Evolutionary conservation across 2,329 filamentous ascomycete species (phyloP).

Genomic region (Claviceps sp.): DNA sequence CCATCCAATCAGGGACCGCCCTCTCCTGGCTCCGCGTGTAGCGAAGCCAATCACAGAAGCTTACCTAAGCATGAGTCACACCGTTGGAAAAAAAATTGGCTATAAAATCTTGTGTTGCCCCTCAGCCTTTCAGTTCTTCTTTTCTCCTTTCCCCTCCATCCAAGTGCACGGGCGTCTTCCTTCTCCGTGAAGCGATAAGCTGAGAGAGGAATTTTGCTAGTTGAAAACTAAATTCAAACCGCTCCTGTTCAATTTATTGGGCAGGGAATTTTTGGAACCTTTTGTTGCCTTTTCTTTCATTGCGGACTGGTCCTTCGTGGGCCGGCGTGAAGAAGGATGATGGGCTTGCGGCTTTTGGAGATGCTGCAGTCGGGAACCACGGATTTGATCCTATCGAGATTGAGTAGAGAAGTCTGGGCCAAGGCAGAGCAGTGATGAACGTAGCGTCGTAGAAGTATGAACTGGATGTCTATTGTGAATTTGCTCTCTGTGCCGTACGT

Average conservation of each 20-base stretch:
- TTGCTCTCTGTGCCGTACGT: too few relatives aligned
- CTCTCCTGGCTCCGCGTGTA: neutral
- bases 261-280: slow-evolving; percentile 60
- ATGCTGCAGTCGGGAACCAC: too few relatives aligned
- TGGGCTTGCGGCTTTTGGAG: neutral
- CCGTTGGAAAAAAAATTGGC: neutral
- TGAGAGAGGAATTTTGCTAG: slow-evolving; percentile 78
- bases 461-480: too few relatives aligned
- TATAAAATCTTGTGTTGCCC: slow-evolving; percentile 21
- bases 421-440: too few relatives aligned
- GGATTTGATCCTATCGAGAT: too few relatives aligned
- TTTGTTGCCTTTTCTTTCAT: slow-evolving; percentile 27
- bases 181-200: slow-evolving; percentile 48
- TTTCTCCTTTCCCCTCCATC: slow-evolving; percentile 36
- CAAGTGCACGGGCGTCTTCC: slow-evolving; percentile 56
- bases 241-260: slow-evolving; percentile 54
- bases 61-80: slow-evolving; percentile 6
- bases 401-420: too few relatives aligned
- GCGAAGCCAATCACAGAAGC: neutral
- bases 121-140: slow-evolving; percentile 17
- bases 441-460: too few relatives aligned
- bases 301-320: slow-evolving; percentile 20
- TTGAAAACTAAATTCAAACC: slow-evolving; percentile 72
- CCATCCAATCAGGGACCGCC: neutral
- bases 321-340: slow-evolving; percentile 26